Evolutionary conservation across 768 basidiomycete genomes (phyloP).

Genomic region (Suillus cothurnatus): DNA sequence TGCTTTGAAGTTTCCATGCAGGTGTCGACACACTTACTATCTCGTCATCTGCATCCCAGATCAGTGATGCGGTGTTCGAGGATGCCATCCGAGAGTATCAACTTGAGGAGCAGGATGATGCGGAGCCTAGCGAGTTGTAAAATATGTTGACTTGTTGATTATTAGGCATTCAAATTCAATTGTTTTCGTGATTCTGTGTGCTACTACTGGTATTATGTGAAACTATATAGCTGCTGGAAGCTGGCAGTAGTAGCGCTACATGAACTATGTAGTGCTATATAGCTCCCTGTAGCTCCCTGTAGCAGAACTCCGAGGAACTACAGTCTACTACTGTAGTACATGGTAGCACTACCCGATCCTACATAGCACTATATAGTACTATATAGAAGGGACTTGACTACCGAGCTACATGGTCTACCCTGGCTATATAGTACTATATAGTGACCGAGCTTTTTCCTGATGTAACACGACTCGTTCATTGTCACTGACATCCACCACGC

Average conservation of each 20-base stretch:
- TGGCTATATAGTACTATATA: not conserved
- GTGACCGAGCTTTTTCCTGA: not conserved
- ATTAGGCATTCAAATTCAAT: not conserved
- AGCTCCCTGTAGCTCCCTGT: not conserved
- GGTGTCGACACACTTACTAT: conserved; percentile 2
- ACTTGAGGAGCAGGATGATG: conserved; percentile 7
- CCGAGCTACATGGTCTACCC: not conserved
- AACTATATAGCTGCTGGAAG: not conserved
- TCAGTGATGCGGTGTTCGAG: not conserved
- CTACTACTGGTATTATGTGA: not conserved
- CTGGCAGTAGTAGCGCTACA: not conserved
- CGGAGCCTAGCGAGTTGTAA: not conserved
- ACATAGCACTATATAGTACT: conserved; percentile 1
- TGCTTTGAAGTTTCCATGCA: conserved; percentile 10
- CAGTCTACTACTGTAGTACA: not conserved
- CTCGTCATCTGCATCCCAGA: not conserved
- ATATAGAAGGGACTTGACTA: conserved; percentile 2
- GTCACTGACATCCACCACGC: no score
- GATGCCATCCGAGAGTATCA: not conserved
- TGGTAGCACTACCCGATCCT: not conserved
- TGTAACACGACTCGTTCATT: no score
- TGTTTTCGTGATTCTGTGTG: not conserved
- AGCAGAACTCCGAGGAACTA: not conserved
- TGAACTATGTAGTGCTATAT: not conserved
- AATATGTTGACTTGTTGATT: not conserved